Conservation (phyloP, 257 asterid species). For the Solanum sejunctum region DNA sequence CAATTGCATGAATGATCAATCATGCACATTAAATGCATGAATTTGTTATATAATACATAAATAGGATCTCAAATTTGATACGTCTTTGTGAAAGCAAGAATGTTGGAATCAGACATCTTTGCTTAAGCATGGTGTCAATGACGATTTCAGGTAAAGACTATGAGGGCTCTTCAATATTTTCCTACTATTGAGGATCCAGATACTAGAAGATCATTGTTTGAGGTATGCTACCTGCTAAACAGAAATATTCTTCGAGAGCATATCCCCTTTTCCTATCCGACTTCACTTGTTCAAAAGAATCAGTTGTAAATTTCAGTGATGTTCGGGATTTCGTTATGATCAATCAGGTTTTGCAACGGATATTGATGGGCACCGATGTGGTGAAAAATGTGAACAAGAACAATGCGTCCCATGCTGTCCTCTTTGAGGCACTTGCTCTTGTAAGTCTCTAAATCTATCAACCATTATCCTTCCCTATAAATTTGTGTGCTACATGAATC, state of each 20-base stretch:
- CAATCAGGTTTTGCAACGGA: conserved; percentile 85
- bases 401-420: conserved; percentile 99
- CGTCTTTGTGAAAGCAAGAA: neutral
- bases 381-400: conserved; percentile 99
- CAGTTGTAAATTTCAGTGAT: neutral
- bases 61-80: neutral
- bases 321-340: neutral
- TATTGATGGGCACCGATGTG: conserved; percentile 98
- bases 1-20: neutral
- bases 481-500: neutral
- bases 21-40: neutral
- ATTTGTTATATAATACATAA: neutral
- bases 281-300: neutral
- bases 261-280: neutral
- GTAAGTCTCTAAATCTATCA: conserved; percentile 27
- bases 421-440: conserved; percentile 98
- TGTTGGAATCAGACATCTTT: neutral
- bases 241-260: neutral
- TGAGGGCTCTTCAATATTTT: conserved; percentile 99
- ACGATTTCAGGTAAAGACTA: conserved; percentile 70
- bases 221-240: conserved; percentile 36
- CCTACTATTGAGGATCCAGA: conserved; percentile 96
- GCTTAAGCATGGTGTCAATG: neutral
- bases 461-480: neutral
- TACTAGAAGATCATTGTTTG: conserved; percentile 91